These are phyloP conservation scores for Pisolithus thermaeus DNA, from an alignment of 1,284 basidiomycete genomes.

Conservation along the genomic window DNA sequence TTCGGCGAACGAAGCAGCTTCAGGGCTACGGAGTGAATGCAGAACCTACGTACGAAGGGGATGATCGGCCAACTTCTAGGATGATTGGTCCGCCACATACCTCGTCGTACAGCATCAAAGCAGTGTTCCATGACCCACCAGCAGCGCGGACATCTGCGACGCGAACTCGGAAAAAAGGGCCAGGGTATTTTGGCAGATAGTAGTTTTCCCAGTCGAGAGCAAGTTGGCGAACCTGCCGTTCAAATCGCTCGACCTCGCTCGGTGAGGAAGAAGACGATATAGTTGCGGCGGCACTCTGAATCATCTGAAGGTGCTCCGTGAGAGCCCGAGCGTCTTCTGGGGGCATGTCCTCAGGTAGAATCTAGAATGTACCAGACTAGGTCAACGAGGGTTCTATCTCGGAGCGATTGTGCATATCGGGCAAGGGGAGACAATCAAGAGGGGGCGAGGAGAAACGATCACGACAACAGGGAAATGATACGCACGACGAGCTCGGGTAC, in stretches of 20 bases:
- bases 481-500: slow-evolving; percentile 25
- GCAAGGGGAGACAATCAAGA: background rate
- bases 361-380: slow-evolving; percentile 7
- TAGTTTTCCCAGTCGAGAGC: slow-evolving; percentile 28
- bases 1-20: slow-evolving; percentile 14
- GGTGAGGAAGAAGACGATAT: slow-evolving; percentile 2
- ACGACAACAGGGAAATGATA: slow-evolving; percentile 1
- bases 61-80: background rate
- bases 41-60: slow-evolving; percentile 17
- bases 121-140: slow-evolving; percentile 27
- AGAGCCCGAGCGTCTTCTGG: slow-evolving; percentile 19
- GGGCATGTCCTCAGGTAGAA: slow-evolving; percentile 17
- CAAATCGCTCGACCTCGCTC: slow-evolving; percentile 15
- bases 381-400: background rate
- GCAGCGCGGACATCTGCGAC: slow-evolving; percentile 27
- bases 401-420: background rate
- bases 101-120: slow-evolving; percentile 26
- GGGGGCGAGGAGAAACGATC: background rate
- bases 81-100: slow-evolving; percentile 12
- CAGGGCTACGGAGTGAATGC: slow-evolving; percentile 15
- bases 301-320: slow-evolving; percentile 10
- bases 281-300: slow-evolving; percentile 13
- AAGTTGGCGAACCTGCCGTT: slow-evolving; percentile 20
- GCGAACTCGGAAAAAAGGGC: slow-evolving; percentile 29
- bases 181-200: slow-evolving; percentile 25